Percentiles rank a stretch among this genome's conserved stretches.
Evolutionary conservation across 1,284 basidiomycete genomes (phyloP).

Genomic region (Tilletia caries): DNA sequence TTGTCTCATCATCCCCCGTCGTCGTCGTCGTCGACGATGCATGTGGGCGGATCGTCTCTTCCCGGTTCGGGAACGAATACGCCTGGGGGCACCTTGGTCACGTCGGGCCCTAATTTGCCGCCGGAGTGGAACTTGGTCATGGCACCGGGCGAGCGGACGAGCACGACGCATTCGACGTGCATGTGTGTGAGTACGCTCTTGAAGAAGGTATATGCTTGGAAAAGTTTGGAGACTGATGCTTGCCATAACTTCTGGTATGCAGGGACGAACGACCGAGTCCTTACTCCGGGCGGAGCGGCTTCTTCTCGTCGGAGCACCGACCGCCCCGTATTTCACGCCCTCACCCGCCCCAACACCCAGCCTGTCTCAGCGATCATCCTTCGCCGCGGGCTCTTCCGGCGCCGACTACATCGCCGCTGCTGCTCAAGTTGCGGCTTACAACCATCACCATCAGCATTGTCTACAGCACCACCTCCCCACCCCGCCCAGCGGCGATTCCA

Average conservation of each 20-base stretch:
- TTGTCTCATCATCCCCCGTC: too few relatives aligned
- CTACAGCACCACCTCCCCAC: not conserved
- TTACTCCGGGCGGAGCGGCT: not conserved
- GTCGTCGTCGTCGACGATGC: not conserved
- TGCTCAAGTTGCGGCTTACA: not conserved
- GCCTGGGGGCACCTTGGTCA: constrained; percentile 7
- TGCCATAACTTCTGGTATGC: not conserved
- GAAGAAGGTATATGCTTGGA: not conserved
- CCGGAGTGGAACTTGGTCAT: constrained; percentile 10
- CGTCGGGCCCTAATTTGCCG: not conserved
- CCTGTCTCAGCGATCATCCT: not conserved
- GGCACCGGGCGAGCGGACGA: constrained; percentile 5
- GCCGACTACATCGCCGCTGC: not conserved
- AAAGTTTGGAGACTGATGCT: not conserved
- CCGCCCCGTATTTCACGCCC: constrained; percentile 5
- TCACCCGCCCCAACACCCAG: not conserved
- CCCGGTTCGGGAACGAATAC: not conserved
- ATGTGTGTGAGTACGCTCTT: constrained; percentile 15
- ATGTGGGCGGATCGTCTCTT: not conserved
- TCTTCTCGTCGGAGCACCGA: not conserved
- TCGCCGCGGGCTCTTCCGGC: not conserved
- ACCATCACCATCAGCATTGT: not conserved
- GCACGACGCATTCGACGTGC: constrained; percentile 9
- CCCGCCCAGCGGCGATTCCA: not conserved
- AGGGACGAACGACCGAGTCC: constrained; percentile 8